phyloP scores from a whole-genome alignment of 495 filamentous ascomycete genomes.

The Penicillium pulvis region DNA sequence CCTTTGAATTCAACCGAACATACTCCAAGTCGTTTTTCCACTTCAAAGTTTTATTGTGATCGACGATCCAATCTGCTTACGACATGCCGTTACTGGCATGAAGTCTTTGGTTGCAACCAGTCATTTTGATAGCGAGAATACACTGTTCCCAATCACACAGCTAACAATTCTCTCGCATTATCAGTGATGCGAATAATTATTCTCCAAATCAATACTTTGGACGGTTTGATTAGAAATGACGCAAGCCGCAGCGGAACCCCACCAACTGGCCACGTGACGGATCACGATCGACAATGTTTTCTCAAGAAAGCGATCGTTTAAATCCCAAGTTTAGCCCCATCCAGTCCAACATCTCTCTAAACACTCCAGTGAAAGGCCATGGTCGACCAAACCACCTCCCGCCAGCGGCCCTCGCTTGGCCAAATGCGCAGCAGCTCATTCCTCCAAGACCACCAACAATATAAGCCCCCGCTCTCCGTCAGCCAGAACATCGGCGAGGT shows the following conservation, averaged over 20 bases:
- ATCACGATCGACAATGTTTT: neutral
- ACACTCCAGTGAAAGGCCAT: slow-evolving; percentile 20
- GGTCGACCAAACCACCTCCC: slow-evolving; percentile 34
- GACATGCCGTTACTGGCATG: neutral
- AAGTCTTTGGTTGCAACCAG: neutral
- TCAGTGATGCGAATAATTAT: neutral
- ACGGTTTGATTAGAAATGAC: neutral
- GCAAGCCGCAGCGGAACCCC: neutral
- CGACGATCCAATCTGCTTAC: neutral
- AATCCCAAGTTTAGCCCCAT: neutral
- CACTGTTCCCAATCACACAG: neutral
- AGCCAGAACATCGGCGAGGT: slow-evolving; percentile 48
- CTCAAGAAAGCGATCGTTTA: neutral
- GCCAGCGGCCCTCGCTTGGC: slow-evolving; percentile 45
- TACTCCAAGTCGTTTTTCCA: neutral
- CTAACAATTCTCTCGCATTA: neutral
- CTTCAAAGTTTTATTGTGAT: neutral
- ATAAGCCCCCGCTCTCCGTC: slow-evolving; percentile 57
- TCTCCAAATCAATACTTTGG: neutral
- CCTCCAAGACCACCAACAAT: slow-evolving; percentile 73
- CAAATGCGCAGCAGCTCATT: slow-evolving; percentile 68
- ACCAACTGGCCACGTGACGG: slow-evolving; percentile 4
- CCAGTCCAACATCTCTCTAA: neutral
- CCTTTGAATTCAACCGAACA: too few relatives aligned
- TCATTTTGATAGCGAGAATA: neutral